Percentiles rank a stretch among this genome's conserved stretches.
Conservation (phyloP, 108 stramenopile species). For the Cylindrotheca fusiformis region DNA sequence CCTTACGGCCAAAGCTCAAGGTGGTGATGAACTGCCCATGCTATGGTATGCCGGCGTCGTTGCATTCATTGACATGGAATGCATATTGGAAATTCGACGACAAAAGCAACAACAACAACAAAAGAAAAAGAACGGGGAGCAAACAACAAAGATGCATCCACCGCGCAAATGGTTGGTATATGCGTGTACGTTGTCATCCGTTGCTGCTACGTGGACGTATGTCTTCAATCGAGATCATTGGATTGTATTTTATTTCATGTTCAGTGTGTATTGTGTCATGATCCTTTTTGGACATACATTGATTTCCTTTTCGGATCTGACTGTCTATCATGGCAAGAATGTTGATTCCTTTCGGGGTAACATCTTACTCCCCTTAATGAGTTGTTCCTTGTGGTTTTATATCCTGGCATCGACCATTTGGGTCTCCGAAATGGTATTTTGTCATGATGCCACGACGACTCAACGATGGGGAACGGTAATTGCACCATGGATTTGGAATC, state of each 20-base stretch:
- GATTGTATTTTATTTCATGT: constrained; percentile 31
- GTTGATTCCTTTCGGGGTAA: constrained; percentile 9
- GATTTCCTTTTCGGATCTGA: constrained; percentile 14
- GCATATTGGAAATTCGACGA: constrained; percentile 11
- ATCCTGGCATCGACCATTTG: constrained; percentile 16
- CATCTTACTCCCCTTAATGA: constrained; percentile 22
- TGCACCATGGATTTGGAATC: constrained; percentile 17
- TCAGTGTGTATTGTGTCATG: constrained; percentile 13
- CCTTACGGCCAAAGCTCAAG: constrained; percentile 29
- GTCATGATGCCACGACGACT: constrained; percentile 1
- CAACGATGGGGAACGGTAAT: neutral
- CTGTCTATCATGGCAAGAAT: neutral
- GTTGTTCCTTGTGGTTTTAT: constrained; percentile 2
- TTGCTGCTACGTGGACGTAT: constrained; percentile 22
- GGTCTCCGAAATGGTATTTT: constrained; percentile 37
- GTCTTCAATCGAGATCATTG: constrained; percentile 25
- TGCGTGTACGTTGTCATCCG: constrained; percentile 4
- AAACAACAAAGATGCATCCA: constrained; percentile 7
- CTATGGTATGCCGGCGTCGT: constrained; percentile 28
- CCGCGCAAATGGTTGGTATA: constrained; percentile 10
- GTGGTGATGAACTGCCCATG: constrained; percentile 45
- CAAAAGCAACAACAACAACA: no score
- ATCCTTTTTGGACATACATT: constrained; percentile 7
- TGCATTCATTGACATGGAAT: constrained; percentile 24
- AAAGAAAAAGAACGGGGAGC: no score